Base-by-base conservation (phyloP, 2,329 filamentous ascomycete genomes). In the Chaetomiaceae sp. region DNA sequence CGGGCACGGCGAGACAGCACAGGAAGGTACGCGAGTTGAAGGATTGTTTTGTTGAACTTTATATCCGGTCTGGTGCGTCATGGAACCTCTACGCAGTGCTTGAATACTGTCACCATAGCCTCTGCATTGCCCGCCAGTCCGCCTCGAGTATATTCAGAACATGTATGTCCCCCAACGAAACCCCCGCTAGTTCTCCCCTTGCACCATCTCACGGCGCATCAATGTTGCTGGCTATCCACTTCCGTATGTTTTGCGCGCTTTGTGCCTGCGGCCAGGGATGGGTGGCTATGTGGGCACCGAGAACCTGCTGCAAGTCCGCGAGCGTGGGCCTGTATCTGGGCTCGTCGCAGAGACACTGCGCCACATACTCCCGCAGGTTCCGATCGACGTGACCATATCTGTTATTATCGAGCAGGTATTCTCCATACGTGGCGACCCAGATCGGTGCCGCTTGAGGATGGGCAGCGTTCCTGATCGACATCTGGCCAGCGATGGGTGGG, bases 371-470 rank as follows among this genome's bases (percentile, higher is more conserved):
- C 14, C 38, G 9, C 38, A 47, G 19, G 4, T 12, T 6, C 2
- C 32, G 22, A 12, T 47, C 38, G 6, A 36, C 24, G 6, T 8
- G 12, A 4, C 14, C 4, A 4, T 38, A 26, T 3, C 5, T 18
- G 2, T 8, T 11, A 14, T 45, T 29, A 8, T 45, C 27, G 5
- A 38, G 27, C 1, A 45, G 3, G 9, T 38, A 38, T 6, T 19
- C 35, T 18, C 42, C 42, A 5, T 33, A 45, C n/a, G n/a, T n/a
- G n/a, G n/a, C 8, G 42, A 38, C n/a, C n/a, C n/a, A n/a, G n/a
- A n/a, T n/a, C n/a, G n/a, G n/a, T n/a, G n/a, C n/a, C n/a, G n/a
- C n/a, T n/a, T n/a, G n/a, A n/a, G n/a, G n/a, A n/a, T n/a, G n/a
- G n/a, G n/a, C 27, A 5, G 4, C 4, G 8, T 29, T 11, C 10